phyloP scores from a whole-genome alignment of 2,329 filamentous ascomycete species.

The Cadophora sp. region DNA sequence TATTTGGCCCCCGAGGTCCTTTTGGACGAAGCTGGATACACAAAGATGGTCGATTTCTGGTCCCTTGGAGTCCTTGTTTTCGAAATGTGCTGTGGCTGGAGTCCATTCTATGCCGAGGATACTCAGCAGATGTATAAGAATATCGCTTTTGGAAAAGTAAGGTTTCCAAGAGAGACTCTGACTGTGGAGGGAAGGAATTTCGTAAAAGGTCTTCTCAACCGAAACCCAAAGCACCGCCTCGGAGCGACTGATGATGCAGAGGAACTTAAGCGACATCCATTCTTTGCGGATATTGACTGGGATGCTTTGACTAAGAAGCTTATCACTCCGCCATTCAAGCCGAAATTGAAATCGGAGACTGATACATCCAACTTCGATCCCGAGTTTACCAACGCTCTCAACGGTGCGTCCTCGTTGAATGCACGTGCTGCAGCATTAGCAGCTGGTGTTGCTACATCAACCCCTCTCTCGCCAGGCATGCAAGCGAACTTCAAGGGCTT shows the following conservation, averaged over 20 bases:
- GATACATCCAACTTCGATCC: conserved; percentile 99
- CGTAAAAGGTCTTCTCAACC: conserved; percentile 95
- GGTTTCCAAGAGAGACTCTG: conserved; percentile 92
- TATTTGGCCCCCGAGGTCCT: conserved; percentile 96
- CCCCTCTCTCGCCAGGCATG: conserved; percentile 91
- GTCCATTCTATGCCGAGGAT: conserved; percentile 97
- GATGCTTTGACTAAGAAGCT: conserved; percentile 85
- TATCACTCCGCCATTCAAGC: conserved; percentile 96
- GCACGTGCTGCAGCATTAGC: conserved; percentile 88
- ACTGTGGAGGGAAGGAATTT: conserved; percentile 96
- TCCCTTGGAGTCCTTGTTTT: conserved; percentile 96
- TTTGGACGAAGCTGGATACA: conserved; percentile 95
- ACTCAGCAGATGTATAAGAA: conserved; percentile 99
- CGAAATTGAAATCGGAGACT: conserved; percentile 92
- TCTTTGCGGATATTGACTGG: conserved; percentile 97
- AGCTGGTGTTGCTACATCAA: conserved; percentile 85
- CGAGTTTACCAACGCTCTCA: conserved; percentile 94
- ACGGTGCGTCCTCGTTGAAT: conserved; percentile 86
- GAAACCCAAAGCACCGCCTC: conserved; percentile 94
- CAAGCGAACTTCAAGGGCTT: conserved; percentile 99
- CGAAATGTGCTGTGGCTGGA: conserved; percentile 99
- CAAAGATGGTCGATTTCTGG: conserved; percentile 99
- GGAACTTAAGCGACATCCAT: conserved; percentile 91
- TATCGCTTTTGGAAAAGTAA: conserved; percentile 97
- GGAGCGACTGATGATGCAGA: conserved; percentile 91